A percentile compares a stretch with the other conserved stretches of the same genome.
These are phyloP conservation scores for Nitzschia inconspicua DNA, from an alignment of 108 stramenopile species.

Conservation along the genomic window DNA sequence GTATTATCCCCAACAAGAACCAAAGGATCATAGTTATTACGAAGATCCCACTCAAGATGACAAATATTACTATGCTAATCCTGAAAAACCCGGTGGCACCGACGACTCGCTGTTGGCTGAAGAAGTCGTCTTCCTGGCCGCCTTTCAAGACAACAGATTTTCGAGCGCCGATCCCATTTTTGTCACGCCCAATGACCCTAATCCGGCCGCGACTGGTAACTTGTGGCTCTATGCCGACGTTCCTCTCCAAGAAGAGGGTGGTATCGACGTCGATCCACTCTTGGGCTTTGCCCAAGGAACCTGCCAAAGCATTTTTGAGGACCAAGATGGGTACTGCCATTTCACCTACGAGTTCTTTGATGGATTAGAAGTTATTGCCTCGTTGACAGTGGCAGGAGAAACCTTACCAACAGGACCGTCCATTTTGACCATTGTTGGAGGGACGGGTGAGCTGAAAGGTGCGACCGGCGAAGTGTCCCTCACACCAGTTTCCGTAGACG, in stretches of 20 bases:
- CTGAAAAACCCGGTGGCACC: no score
- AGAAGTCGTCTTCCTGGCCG: not conserved
- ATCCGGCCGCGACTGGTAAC: not conserved
- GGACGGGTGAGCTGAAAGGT: slow-evolving; percentile 18
- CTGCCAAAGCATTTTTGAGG: not conserved
- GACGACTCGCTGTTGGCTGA: not conserved
- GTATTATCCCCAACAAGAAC: no score
- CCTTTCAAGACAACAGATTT: slow-evolving; percentile 8
- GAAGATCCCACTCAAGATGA: no score
- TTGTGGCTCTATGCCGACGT: slow-evolving; percentile 4
- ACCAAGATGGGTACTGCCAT: slow-evolving; percentile 8
- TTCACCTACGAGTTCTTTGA: slow-evolving; percentile 19
- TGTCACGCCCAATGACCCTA: not conserved
- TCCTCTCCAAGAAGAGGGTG: not conserved
- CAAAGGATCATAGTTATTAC: no score
- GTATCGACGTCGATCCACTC: slow-evolving; percentile 3
- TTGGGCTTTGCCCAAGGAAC: slow-evolving; percentile 8
- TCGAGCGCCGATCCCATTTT: not conserved
- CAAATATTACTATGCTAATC: slow-evolving; percentile 3
- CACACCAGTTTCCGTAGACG: slow-evolving; percentile 4
- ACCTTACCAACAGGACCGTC: slow-evolving; percentile 1
- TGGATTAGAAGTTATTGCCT: slow-evolving; percentile 15
- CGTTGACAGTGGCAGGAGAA: slow-evolving; percentile 22
- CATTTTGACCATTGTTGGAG: slow-evolving; percentile 17
- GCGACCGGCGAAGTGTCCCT: slow-evolving; percentile 14